Evolutionary conservation across 352 stramenopile species (phyloP).

Genomic region (Bremia lactucae): DNA sequence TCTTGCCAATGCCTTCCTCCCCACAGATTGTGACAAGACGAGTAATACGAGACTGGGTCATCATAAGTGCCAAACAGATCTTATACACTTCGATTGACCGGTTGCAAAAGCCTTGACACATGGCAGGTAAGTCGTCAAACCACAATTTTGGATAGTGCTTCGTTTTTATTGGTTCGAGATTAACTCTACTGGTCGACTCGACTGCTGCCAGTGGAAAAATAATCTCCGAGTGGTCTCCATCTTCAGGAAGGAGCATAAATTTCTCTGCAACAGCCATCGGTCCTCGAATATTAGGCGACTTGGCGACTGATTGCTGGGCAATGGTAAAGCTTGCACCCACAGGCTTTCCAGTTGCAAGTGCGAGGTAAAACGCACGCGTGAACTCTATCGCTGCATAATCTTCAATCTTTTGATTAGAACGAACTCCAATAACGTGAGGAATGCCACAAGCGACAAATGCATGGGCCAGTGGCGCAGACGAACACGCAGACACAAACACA

Average conservation of each 20-base stretch:
- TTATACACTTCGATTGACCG: conserved; percentile 74
- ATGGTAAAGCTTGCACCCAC: conserved; percentile 64
- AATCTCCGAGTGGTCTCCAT: conserved; percentile 68
- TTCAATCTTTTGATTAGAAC: conserved; percentile 76
- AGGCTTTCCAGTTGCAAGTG: conserved; percentile 61
- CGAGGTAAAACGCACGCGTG: conserved; percentile 73
- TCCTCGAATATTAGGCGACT: conserved; percentile 67
- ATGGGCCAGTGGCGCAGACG: conserved; percentile 59
- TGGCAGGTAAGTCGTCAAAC: conserved; percentile 64
- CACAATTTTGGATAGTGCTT: conserved; percentile 67
- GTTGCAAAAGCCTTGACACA: conserved; percentile 78
- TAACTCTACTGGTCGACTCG: conserved; percentile 26
- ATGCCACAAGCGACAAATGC: conserved; percentile 86
- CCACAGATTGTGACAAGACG: conserved; percentile 66
- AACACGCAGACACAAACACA: conserved; percentile 76
- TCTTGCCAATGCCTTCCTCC: conserved; percentile 71
- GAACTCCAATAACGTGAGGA: conserved; percentile 86
- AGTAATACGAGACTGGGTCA: conserved; percentile 66
- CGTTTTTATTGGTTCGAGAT: conserved; percentile 39
- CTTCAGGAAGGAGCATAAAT: conserved; percentile 65
- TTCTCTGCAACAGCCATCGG: conserved; percentile 61
- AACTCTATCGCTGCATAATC: conserved; percentile 82
- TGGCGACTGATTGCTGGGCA: conserved; percentile 59
- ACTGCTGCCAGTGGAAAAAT: conserved; percentile 65
- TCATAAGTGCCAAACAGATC: conserved; percentile 65